A percentile compares a stretch with the other conserved stretches of the same genome.
Evolutionary conservation across 2,329 filamentous ascomycete genomes (phyloP).

Genomic region (Escovopsis sp.): DNA sequence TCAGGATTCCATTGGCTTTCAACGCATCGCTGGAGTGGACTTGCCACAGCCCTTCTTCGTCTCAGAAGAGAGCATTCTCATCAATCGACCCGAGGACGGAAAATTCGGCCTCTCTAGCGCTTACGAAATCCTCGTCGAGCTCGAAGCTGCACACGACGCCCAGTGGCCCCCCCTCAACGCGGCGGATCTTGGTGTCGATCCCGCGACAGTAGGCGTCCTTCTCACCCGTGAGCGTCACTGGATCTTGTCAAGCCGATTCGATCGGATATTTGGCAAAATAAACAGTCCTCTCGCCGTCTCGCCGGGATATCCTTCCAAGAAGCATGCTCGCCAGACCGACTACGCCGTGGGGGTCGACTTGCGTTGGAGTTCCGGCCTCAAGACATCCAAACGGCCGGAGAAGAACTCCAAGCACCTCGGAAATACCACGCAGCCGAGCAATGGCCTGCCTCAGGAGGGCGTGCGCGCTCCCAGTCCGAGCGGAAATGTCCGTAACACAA

Average conservation of each 20-base stretch:
- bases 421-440: conserved; percentile 23
- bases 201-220: conserved; percentile 7
- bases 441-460: conserved; percentile 11
- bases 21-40: conserved; percentile 32
- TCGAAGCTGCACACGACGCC: conserved; percentile 33
- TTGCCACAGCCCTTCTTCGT: conserved; percentile 34
- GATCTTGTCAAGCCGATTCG: conserved; percentile 26
- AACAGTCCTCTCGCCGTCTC: conserved; percentile 20
- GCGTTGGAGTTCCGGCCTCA: conserved; percentile 28
- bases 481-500: conserved; percentile 7
- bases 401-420: conserved; percentile 29
- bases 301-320: conserved; percentile 10
- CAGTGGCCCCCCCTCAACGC: conserved; percentile 37
- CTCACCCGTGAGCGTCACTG: conserved; percentile 16
- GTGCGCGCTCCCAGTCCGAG: conserved; percentile 10
- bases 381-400: conserved; percentile 18
- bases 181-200: conserved; percentile 16
- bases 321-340: conserved; percentile 20
- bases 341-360: conserved; percentile 35
- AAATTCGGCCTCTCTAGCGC: conserved; percentile 32
- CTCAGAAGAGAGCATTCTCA: conserved; percentile 33
- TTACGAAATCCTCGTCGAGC: conserved; percentile 35
- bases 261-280: conserved; percentile 26
- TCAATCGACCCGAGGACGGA: conserved; percentile 31
- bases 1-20: conserved; percentile 29